Percentiles rank a stretch among this genome's conserved stretches.
phyloP scores from a whole-genome alignment of 371 early-diverging fungal genomes.

The Funneliformis caledonium region DNA sequence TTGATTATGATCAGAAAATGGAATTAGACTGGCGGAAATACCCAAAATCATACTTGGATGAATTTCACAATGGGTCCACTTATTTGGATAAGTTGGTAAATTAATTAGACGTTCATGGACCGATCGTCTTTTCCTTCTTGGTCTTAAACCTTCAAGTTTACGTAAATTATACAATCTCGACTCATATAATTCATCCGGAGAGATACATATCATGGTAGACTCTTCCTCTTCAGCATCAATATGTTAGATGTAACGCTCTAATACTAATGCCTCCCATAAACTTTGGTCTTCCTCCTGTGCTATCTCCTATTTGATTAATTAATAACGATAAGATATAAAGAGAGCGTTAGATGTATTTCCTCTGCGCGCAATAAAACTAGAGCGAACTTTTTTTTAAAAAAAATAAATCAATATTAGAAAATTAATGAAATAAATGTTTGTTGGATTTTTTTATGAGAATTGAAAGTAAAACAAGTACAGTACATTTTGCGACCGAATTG shows the following conservation, averaged over 20 bases:
- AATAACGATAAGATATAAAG: background rate
- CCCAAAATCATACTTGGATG: constrained; percentile 91
- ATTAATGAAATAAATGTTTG: background rate
- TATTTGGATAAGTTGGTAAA: constrained; percentile 5
- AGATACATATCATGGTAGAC: constrained; percentile 73
- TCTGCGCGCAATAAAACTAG: constrained; percentile 84
- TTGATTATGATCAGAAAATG: constrained; percentile 95
- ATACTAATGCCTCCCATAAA: constrained; percentile 53
- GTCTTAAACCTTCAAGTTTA: background rate
- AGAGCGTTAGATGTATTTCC: constrained; percentile 70
- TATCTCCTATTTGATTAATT: background rate
- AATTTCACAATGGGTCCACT: constrained; percentile 90
- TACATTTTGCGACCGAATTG: constrained; percentile 64
- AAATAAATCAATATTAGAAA: background rate
- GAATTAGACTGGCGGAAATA: constrained; percentile 86
- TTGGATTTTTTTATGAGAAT: background rate
- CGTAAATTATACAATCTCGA: constrained; percentile 42
- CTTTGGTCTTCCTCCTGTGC: background rate
- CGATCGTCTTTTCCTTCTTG: constrained; percentile 42
- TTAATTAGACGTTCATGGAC: constrained; percentile 46
- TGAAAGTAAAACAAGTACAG: background rate
- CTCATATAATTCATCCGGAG: constrained; percentile 62
- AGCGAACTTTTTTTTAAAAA: constrained; percentile 47
- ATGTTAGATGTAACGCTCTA: constrained; percentile 76
- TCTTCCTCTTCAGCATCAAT: constrained; percentile 92